Percentiles rank a stretch among this genome's conserved stretches.
Conservation (phyloP, 1,139 yeast species). For the Waltiozyma sp. region DNA sequence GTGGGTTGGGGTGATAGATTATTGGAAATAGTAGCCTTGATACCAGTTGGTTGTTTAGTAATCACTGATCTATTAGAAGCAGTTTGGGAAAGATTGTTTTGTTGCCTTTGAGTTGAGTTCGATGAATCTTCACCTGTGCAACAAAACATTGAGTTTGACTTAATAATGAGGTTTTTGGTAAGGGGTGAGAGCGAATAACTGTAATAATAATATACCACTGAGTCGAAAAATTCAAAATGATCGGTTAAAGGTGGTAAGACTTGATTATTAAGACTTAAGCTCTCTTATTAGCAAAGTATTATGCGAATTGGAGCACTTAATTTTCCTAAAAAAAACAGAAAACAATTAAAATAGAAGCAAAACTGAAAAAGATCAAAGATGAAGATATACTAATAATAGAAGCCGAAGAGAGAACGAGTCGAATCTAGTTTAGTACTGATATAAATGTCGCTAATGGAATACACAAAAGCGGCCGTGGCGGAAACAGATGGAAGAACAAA, state of each 20-base stretch:
- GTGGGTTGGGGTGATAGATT: constrained; percentile 1
- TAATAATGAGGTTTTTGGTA: neutral
- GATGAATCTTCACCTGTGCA: neutral
- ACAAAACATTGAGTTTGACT: neutral
- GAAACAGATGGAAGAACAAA: neutral
- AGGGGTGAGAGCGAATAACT: neutral
- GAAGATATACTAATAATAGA: too few species aligned
- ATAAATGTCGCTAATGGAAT: too few species aligned
- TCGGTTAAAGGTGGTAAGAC: too few species aligned
- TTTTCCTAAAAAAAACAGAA: too few species aligned
- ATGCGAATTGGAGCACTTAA: neutral
- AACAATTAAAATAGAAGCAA: too few species aligned
- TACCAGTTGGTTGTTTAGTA: neutral
- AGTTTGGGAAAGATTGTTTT: neutral
- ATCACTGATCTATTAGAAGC: neutral
- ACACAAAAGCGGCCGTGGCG: neutral
- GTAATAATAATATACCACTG: neutral
- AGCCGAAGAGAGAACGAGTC: neutral
- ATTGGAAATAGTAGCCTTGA: neutral
- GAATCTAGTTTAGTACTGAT: too few species aligned
- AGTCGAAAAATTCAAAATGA: too few species aligned
- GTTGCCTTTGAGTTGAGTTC: neutral
- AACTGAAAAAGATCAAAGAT: too few species aligned
- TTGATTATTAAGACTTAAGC: neutral
- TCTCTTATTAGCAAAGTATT: too few species aligned